phyloP scores from a whole-genome alignment of 1,284 basidiomycete species.

The Phellinidium pouzarii region DNA sequence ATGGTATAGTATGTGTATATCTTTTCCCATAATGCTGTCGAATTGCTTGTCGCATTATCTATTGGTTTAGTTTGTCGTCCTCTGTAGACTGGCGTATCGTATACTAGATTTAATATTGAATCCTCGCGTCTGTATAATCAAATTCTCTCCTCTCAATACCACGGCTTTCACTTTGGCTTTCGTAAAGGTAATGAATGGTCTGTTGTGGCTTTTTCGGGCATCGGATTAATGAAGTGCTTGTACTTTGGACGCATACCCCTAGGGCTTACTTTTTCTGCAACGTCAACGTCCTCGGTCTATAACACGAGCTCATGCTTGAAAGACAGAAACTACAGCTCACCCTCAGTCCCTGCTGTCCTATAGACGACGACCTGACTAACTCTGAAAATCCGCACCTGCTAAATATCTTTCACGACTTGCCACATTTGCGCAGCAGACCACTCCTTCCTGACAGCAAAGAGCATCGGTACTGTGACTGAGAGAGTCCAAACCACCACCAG shows the following conservation, averaged over 20 bases:
- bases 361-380: not conserved
- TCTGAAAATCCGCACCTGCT: not conserved
- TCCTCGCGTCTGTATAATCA: not conserved
- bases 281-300: not conserved
- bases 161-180: not conserved
- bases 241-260: not conserved
- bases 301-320: constrained; percentile 12
- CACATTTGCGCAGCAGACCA: not conserved
- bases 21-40: constrained; percentile 7
- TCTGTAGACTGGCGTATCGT: constrained; percentile 3
- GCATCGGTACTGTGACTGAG: not conserved
- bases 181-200: not conserved
- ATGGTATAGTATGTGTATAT: constrained; percentile 10
- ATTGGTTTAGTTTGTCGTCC: constrained; percentile 7
- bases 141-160: not conserved
- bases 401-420: not conserved
- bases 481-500: not conserved
- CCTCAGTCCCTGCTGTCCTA: not conserved
- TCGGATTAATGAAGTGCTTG: too few relatives aligned
- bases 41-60: constrained; percentile 5
- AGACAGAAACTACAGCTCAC: not conserved
- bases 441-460: not conserved
- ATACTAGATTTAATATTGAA: constrained; percentile 1
- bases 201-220: not conserved
- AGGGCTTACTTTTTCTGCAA: not conserved